A percentile compares a stretch with the other conserved stretches of the same genome.
These are phyloP conservation scores for Plenodomus tracheiphilus DNA, from an alignment of 2,329 filamentous ascomycete species.

Conservation along the genomic window DNA sequence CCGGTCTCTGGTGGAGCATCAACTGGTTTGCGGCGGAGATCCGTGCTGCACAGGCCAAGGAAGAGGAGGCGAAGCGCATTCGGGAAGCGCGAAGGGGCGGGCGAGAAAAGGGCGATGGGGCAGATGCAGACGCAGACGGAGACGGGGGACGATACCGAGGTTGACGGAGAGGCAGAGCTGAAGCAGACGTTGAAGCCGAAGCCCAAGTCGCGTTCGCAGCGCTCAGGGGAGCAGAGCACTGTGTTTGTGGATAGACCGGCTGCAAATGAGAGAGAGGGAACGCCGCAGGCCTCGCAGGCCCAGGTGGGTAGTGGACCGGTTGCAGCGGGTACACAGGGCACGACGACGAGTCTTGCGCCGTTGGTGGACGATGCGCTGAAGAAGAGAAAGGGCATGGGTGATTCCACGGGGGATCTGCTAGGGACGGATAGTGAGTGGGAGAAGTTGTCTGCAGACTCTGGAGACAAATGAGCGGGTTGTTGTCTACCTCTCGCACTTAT, in stretches of 20 bases:
- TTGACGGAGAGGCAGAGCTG: constrained; percentile 42
- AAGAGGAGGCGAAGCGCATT: constrained; percentile 55
- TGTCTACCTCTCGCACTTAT: background rate
- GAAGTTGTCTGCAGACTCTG: constrained; percentile 70
- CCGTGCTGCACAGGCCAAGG: constrained; percentile 49
- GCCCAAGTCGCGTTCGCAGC: constrained; percentile 15
- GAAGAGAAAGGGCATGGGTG: constrained; percentile 51
- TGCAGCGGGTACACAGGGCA: constrained; percentile 34
- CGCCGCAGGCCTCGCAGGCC: constrained; percentile 18
- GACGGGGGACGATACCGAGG: constrained; percentile 53
- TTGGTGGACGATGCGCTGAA: constrained; percentile 45
- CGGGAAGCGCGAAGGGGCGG: constrained; percentile 49
- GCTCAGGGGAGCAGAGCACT: constrained; percentile 37
- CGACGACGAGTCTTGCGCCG: constrained; percentile 33
- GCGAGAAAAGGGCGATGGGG: constrained; percentile 33
- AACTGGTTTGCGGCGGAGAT: constrained; percentile 91
- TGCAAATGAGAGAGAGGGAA: constrained; percentile 17
- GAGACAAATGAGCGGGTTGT: constrained; percentile 31
- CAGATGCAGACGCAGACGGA: constrained; percentile 41
- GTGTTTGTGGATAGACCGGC: constrained; percentile 37
- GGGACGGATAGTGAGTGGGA: constrained; percentile 98
- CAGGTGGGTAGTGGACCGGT: constrained; percentile 13
- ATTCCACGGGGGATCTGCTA: constrained; percentile 56
- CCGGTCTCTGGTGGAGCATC: constrained; percentile 85
- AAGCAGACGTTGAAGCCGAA: constrained; percentile 25